Conservation (phyloP, 75 land plant species). For the Ceratopteris richardii region DNA sequence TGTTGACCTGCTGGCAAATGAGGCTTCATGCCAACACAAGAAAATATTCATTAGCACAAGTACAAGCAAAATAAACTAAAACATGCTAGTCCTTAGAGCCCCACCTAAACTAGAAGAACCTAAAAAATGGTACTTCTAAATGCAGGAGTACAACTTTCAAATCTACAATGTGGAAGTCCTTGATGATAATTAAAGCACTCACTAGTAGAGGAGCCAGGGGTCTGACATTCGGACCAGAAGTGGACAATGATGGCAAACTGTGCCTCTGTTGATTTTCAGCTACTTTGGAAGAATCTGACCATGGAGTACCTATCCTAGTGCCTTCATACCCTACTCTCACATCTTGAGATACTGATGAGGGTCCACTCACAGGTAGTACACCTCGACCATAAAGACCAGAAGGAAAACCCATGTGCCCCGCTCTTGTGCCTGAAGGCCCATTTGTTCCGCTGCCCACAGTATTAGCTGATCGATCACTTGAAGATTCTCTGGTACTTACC, state of each 20-base stretch:
- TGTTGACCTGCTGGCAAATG: constrained; percentile 46
- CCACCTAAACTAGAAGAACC: background rate
- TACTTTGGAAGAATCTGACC: constrained; percentile 49
- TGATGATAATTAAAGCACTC: constrained; percentile 5
- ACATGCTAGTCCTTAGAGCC: no score
- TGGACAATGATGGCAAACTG: background rate
- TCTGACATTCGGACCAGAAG: constrained; percentile 39
- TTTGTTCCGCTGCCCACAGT: constrained; percentile 37
- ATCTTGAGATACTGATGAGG: constrained; percentile 46
- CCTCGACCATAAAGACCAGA: constrained; percentile 50
- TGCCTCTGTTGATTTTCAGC: constrained; percentile 55
- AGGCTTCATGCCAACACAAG: constrained; percentile 1
- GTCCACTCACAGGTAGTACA: constrained; percentile 27
- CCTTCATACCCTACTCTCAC: constrained; percentile 50
- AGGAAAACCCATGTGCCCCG: constrained; percentile 22
- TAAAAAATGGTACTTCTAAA: background rate
- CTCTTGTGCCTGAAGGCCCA: constrained; percentile 21
- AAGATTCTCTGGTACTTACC: constrained; percentile 18
- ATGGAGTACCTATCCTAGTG: constrained; percentile 41
- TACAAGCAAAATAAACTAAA: no score
- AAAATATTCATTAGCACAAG: background rate
- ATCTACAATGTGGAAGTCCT: background rate
- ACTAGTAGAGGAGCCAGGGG: constrained; percentile 43
- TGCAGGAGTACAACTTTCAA: background rate
- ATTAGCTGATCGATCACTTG: constrained; percentile 33